phyloP scores from a whole-genome alignment of 208 protist species.

The Acanthamoeba sp. region DNA sequence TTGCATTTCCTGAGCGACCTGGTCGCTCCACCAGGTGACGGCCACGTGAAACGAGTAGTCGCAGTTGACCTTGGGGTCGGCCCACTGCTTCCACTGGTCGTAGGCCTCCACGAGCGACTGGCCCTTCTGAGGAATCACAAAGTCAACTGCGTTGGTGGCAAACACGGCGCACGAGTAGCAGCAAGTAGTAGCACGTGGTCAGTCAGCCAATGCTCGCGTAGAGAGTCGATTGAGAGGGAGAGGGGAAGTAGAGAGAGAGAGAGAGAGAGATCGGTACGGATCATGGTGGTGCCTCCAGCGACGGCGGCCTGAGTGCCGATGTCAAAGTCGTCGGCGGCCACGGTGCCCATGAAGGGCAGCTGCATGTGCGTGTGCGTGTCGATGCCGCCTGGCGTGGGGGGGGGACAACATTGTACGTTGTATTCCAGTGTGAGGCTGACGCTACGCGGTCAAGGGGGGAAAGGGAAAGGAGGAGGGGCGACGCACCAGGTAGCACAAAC shows the following conservation, averaged over 20 bases:
- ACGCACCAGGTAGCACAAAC: conserved; percentile 84
- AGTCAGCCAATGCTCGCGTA: too few relatives aligned
- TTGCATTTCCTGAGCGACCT: conserved; percentile 89
- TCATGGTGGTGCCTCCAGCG: conserved; percentile 91
- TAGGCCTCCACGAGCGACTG: conserved; percentile 87
- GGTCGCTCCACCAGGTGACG: conserved; percentile 89
- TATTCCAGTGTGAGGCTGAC: too few relatives aligned
- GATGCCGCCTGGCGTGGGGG: conserved; percentile 86
- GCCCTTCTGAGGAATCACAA: conserved; percentile 88
- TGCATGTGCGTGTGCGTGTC: conserved; percentile 90
- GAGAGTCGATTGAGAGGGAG: too few relatives aligned
- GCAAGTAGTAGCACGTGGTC: neutral
- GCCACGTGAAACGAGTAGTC: conserved; percentile 91
- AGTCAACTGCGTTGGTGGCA: conserved; percentile 87
- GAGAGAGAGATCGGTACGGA: conserved; percentile 77
- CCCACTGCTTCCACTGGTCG: conserved; percentile 87
- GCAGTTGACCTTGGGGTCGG: conserved; percentile 86
- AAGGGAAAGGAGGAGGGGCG: neutral
- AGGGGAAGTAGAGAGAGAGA: neutral
- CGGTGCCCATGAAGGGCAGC: conserved; percentile 82
- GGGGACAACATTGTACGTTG: too few relatives aligned
- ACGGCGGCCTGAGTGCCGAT: conserved; percentile 91
- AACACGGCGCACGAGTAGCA: neutral
- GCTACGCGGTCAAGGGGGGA: neutral
- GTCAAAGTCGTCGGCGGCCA: conserved; percentile 91